Evolutionary conservation across 2,329 filamentous ascomycete genomes (phyloP), one percentile per base, ranked within the genome.

Genomic region (Anisogramma anomala): DNA sequence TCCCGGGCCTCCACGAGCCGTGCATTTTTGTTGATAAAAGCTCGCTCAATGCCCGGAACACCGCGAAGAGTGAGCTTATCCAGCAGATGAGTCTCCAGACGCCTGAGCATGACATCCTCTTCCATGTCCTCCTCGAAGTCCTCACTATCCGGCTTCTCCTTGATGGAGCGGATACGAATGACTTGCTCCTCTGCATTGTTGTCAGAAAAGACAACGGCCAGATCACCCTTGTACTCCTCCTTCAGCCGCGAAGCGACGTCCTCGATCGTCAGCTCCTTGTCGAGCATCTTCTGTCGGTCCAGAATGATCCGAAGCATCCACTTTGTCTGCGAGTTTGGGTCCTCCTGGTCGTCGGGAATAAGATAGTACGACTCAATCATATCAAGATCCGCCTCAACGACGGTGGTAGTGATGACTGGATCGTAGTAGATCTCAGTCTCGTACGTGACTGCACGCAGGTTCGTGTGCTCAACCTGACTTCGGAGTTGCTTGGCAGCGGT

Each of bases 291-390:
- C 55, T 93, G 84, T 43, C 91, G 84, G 57, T 93, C 89, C 36
- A 98, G 77, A 15, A 88, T 83, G 52, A 98, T 84, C 68, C 91
- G 87, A 36, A 98, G 74, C 46, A 98, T 67, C 93, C 93, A 98
- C 59, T 87, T 84, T 7, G 91, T 96, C 61, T 96, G 89, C 46
- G 76, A 75, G 31, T 84, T 79, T 42, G 72, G 62, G 1, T 68
- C 65, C 42, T 74, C 70, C 15, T 64, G 67, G 31, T 93, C 85
- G 50, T 94, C 87, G 0, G 86, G 85, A 57, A 96, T 84, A 58
- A 96, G 78, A 65, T 89, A 96, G 69, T 94, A 95, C 0, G 89
- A 94, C 52, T 95, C 87, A 6, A 98, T 84, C 76, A 96, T 93
- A 55, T 96, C 91, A 46, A 74, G 64, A 68, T 98, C 91, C 42